Percentiles rank a stretch among this genome's conserved stretches.
phyloP scores from a whole-genome alignment of 345 rosid species.

The Gossypioides kirkii region DNA sequence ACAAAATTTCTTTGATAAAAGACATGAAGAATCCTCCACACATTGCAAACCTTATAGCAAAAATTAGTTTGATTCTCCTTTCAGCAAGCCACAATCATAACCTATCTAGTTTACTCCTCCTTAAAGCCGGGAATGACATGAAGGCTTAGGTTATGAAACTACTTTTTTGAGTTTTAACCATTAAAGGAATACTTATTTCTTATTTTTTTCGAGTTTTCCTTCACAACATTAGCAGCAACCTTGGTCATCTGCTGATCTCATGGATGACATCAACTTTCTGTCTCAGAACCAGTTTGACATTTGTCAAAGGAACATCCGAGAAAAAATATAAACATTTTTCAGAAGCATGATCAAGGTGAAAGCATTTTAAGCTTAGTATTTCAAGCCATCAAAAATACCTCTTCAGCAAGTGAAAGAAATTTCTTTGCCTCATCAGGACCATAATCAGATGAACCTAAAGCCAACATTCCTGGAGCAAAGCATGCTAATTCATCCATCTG shows the following conservation, averaged over 20 bases:
- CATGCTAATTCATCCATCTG: conserved; percentile 99
- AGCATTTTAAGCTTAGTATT: conserved; percentile 2
- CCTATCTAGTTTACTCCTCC: conserved; percentile 1
- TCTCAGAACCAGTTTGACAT: not conserved
- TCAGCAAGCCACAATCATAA: not conserved
- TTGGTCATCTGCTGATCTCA: not conserved
- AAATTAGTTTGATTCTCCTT: not conserved
- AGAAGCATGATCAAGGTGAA: not conserved
- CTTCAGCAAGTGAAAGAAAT: conserved; percentile 80
- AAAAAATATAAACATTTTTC: not conserved
- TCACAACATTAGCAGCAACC: not conserved
- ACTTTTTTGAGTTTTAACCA: not conserved
- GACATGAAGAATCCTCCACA: not conserved
- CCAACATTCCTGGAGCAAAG: conserved; percentile 99
- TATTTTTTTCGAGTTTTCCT: not conserved
- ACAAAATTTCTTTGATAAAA: not conserved
- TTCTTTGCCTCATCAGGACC: conserved; percentile 66
- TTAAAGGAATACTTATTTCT: not conserved
- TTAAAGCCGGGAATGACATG: not conserved
- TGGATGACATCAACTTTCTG: not conserved
- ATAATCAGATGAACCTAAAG: conserved; percentile 87
- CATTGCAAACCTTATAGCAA: not conserved
- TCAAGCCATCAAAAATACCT: conserved; percentile 41
- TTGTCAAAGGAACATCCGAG: not conserved
- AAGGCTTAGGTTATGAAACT: not conserved